A percentile compares a stretch with the other conserved stretches of the same genome.
Evolutionary conservation across 1,139 yeast genomes (phyloP).

Genomic region (Hyphopichia wangnamkhiaoensis): DNA sequence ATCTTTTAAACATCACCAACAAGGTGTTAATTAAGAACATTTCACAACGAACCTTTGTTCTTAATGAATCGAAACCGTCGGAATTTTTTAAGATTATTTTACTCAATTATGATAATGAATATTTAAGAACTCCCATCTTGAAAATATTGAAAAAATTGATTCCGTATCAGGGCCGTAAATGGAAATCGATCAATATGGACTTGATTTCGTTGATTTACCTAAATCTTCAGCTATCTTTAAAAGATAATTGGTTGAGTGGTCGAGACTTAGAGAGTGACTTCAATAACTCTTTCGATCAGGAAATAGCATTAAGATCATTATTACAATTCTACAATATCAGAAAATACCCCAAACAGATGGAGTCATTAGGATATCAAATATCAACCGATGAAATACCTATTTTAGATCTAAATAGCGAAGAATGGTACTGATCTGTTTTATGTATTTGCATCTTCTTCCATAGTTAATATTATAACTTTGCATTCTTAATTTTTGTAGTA

Average conservation of each 20-base stretch:
- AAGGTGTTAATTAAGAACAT: slow-evolving; percentile 46
- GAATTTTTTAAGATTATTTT: slow-evolving; percentile 46
- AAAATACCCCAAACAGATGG: slow-evolving; percentile 55
- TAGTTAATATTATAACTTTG: neutral
- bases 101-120: slow-evolving; percentile 56
- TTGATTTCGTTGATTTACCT: slow-evolving; percentile 84
- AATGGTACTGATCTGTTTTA: slow-evolving; percentile 2
- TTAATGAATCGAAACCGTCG: slow-evolving; percentile 58
- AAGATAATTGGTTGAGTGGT: slow-evolving; percentile 91
- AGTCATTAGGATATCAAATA: slow-evolving; percentile 53
- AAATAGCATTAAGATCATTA: slow-evolving; percentile 77
- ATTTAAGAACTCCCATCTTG: slow-evolving; percentile 69
- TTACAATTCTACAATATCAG: slow-evolving; percentile 75
- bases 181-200: slow-evolving; percentile 95
- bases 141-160: slow-evolving; percentile 76
- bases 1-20: slow-evolving; percentile 46
- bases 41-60: slow-evolving; percentile 54
- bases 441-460: neutral
- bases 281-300: slow-evolving; percentile 82
- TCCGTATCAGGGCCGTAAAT: slow-evolving; percentile 90
- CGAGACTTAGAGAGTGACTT: slow-evolving; percentile 75
- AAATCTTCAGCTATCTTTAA: slow-evolving; percentile 67
- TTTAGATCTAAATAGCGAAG: slow-evolving; percentile 17
- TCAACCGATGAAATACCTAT: slow-evolving; percentile 23
- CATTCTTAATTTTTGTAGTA: too few species aligned